Evolutionary conservation across 768 basidiomycete species (phyloP).

Genomic region (Guyanaporus albipodus): DNA sequence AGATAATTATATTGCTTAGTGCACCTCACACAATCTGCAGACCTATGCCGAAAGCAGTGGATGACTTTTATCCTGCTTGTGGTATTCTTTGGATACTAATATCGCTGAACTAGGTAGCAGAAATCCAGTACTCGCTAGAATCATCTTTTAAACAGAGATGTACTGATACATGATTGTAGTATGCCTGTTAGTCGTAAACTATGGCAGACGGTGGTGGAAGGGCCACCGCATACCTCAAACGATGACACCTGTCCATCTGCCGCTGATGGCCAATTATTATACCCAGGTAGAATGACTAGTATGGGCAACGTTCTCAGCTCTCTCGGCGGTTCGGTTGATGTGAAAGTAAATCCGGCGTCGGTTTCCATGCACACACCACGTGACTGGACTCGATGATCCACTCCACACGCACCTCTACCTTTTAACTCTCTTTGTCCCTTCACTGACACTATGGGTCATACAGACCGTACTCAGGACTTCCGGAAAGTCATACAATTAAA

Average conservation of each 20-base stretch:
- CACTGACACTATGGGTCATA: constrained; percentile 45
- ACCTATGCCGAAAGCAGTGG: constrained; percentile 37
- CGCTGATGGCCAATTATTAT: constrained; percentile 27
- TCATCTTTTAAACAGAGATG: constrained; percentile 15
- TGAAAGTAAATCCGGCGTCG: neutral
- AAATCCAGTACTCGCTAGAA: constrained; percentile 10
- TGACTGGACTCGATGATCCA: constrained; percentile 6
- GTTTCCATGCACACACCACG: constrained; percentile 21
- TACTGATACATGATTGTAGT: neutral
- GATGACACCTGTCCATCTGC: constrained; percentile 45
- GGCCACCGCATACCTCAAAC: constrained; percentile 71
- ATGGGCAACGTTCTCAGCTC: constrained; percentile 20
- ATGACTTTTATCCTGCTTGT: constrained; percentile 51
- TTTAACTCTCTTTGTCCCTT: neutral
- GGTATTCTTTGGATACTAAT: no score
- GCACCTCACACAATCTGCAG: constrained; percentile 48
- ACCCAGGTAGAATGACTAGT: constrained; percentile 3
- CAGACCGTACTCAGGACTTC: constrained; percentile 63
- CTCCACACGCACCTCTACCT: neutral
- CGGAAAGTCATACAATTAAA: constrained; percentile 47
- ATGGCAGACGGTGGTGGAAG: constrained; percentile 58
- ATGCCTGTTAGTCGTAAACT: constrained; percentile 39
- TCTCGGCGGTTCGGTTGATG: constrained; percentile 21
- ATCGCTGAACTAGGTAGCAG: constrained; percentile 32
- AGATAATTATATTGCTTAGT: no score